Evolutionary conservation across 805 yeast species (phyloP).

Genomic region (Tetrapisispora iriomotensis): DNA sequence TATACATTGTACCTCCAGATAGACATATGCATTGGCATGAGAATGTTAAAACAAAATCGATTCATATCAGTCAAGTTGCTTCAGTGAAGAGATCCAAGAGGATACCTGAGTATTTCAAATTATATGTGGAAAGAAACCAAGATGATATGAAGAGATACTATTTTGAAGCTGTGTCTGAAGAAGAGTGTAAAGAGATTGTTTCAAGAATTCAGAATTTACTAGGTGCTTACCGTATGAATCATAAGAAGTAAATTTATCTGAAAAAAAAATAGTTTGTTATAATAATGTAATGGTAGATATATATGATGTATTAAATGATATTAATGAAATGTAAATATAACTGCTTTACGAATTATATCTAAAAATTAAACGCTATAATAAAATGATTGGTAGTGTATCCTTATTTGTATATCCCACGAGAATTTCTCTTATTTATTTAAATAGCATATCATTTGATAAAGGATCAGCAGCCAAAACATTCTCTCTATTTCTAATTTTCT

Average conservation of each 20-base stretch:
- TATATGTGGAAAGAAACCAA: slow-evolving; percentile 55
- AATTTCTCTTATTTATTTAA: slow-evolving; percentile 37
- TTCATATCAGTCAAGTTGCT: slow-evolving; percentile 70
- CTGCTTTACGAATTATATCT: background rate
- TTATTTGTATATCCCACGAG: no score
- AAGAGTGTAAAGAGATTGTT: slow-evolving; percentile 66
- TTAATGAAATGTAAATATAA: no score
- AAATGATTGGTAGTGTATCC: no score
- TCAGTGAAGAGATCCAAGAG: slow-evolving; percentile 69
- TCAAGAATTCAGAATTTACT: slow-evolving; percentile 52
- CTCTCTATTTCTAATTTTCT: slow-evolving; percentile 68
- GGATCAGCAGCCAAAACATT: slow-evolving; percentile 73
- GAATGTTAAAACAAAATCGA: slow-evolving; percentile 71
- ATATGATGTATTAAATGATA: no score
- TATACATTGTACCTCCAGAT: slow-evolving; percentile 72
- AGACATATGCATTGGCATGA: slow-evolving; percentile 70
- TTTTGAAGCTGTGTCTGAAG: slow-evolving; percentile 58
- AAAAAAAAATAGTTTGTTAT: background rate
- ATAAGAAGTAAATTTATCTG: slow-evolving; percentile 10
- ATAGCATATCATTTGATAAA: slow-evolving; percentile 64
- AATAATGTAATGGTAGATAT: no score
- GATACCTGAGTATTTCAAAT: slow-evolving; percentile 70
- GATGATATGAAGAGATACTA: slow-evolving; percentile 75
- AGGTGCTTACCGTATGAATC: slow-evolving; percentile 42
- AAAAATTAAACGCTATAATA: no score